Conservation (phyloP, 2,329 filamentous ascomycete species). For the Gaeumannomyces tritici region DNA sequence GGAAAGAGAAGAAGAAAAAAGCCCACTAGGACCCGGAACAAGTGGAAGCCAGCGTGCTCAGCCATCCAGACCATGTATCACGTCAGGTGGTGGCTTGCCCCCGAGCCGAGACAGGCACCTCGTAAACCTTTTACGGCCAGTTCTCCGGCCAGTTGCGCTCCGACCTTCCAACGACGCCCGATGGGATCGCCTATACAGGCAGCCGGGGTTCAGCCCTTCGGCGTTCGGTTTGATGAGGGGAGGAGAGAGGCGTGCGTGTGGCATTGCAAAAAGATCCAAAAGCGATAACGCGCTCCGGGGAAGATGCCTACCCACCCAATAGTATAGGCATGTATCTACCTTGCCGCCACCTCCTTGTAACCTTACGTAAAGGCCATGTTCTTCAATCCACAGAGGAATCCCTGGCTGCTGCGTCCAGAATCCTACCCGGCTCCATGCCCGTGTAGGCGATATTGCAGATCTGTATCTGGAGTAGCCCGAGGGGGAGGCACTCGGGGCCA, state of each 20-base stretch:
- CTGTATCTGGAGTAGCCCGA: neutral
- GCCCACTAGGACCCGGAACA: neutral
- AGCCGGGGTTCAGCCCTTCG: too few species aligned
- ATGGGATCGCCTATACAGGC: neutral
- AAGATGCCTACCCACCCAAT: too few species aligned
- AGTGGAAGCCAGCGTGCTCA: too few species aligned
- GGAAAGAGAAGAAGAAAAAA: neutral
- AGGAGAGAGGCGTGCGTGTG: too few species aligned
- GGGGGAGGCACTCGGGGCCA: too few species aligned
- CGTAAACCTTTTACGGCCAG: too few species aligned
- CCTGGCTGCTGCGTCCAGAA: neutral
- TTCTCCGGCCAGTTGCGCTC: too few species aligned
- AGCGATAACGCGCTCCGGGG: too few species aligned
- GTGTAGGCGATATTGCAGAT: neutral
- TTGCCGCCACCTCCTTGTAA: neutral
- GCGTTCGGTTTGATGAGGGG: too few species aligned
- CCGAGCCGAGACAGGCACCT: neutral
- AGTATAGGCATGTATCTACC: neutral
- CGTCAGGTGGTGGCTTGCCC: neutral
- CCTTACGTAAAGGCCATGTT: neutral
- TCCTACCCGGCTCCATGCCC: neutral
- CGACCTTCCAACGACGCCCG: neutral
- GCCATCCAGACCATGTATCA: neutral
- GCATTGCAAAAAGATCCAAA: too few species aligned
- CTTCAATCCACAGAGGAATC: neutral